Percentiles rank a stretch among this genome's conserved stretches.
Conservation (phyloP, 169 alveolate species). For the Plasmodium blacklocki region DNA sequence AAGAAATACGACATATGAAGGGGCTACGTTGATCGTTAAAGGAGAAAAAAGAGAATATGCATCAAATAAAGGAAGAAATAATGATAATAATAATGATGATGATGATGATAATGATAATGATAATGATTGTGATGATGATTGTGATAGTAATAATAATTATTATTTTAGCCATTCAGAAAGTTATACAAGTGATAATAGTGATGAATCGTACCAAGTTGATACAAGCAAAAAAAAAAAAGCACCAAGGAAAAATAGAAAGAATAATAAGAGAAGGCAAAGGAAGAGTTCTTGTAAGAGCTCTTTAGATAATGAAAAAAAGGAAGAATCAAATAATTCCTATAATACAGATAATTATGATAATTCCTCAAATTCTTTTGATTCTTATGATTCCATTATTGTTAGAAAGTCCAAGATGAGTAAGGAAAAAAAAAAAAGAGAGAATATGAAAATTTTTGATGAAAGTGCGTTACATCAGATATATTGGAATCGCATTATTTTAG, state of each 20-base stretch:
- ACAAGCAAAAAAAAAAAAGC: too few relatives aligned
- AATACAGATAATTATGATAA: neutral
- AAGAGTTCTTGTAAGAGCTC: slow-evolving; percentile 8
- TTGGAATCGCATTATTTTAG: slow-evolving; percentile 93
- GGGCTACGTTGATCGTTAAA: too few relatives aligned
- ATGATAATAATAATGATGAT: neutral
- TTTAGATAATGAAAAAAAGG: slow-evolving; percentile 6
- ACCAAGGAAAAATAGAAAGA: slow-evolving; percentile 9
- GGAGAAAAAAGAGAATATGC: too few relatives aligned
- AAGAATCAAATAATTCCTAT: neutral
- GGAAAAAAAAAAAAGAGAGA: slow-evolving; percentile 11
- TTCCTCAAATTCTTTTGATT: slow-evolving; percentile 8
- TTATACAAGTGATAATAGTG: too few relatives aligned
- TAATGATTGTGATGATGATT: neutral
- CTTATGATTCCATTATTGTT: slow-evolving; percentile 57
- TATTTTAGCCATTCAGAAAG: too few relatives aligned
- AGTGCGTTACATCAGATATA: slow-evolving; percentile 76
- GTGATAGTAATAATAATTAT: slow-evolving; percentile 11
- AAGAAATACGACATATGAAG: too few relatives aligned
- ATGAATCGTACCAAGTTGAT: too few relatives aligned
- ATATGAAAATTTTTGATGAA: slow-evolving; percentile 77
- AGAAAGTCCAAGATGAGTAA: slow-evolving; percentile 14
- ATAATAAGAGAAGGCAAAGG: slow-evolving; percentile 52
- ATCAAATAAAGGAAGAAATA: too few relatives aligned
- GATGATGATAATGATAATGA: neutral